A percentile compares a stretch with the other conserved stretches of the same genome.
Evolutionary conservation across 148 eudicot genomes (phyloP).

Genomic region (Rhododendron kiyosumense): DNA sequence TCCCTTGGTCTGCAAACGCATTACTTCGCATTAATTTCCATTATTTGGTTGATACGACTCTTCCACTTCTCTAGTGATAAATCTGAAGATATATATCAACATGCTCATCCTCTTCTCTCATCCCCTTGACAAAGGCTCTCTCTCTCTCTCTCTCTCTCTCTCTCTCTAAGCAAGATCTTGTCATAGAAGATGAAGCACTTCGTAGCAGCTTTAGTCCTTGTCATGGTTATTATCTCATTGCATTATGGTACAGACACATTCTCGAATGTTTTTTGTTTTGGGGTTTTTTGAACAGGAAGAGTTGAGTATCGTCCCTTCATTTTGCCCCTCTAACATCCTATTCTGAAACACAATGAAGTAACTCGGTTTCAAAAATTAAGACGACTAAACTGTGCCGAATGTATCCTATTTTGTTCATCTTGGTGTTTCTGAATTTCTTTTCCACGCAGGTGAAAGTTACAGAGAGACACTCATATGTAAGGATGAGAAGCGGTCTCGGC

Average conservation of each 20-base stretch:
- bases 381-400: neutral
- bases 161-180: neutral
- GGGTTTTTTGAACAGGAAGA: neutral
- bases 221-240: neutral
- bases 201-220: neutral
- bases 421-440: neutral
- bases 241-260: neutral
- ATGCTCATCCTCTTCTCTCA: neutral
- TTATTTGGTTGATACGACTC: neutral
- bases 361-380: neutral
- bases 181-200: neutral
- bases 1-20: neutral
- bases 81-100: neutral
- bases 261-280: neutral
- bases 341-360: neutral
- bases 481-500: conserved; percentile 13
- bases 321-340: neutral
- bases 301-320: neutral
- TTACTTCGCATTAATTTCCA: neutral
- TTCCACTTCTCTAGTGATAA: neutral
- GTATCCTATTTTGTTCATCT: neutral
- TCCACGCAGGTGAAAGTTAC: conserved; percentile 20
- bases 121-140: neutral
- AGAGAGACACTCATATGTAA: conserved; percentile 30
- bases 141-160: neutral